Percentiles rank a stretch among this genome's conserved stretches.
phyloP scores from a whole-genome alignment of 2,329 filamentous ascomycete species.

The Neonectria magnoliae region DNA sequence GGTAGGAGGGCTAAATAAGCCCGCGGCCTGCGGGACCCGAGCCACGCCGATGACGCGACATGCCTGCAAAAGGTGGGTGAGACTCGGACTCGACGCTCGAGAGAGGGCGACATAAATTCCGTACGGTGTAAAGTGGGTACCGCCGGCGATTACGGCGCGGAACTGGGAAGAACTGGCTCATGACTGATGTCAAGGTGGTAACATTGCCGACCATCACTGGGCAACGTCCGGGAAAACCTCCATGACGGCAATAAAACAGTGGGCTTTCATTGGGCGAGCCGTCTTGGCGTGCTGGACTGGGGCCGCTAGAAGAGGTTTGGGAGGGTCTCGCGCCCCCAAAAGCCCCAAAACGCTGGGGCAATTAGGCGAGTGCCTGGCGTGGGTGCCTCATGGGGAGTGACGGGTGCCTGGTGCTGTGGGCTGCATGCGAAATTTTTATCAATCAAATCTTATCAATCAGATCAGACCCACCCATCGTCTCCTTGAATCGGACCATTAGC shows the following conservation, averaged over 20 bases:
- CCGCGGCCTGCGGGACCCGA: conserved; percentile 4
- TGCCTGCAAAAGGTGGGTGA: conserved; percentile 10
- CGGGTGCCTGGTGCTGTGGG: conserved; percentile 40
- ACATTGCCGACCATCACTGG: background rate
- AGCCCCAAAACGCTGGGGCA: conserved; percentile 9
- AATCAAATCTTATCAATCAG: conserved; percentile 62
- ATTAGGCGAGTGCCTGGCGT: conserved; percentile 30
- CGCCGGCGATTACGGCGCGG: conserved; percentile 23
- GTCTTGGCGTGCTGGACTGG: conserved; percentile 8
- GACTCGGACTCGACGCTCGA: background rate
- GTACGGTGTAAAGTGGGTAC: conserved; percentile 5
- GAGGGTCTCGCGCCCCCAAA: conserved; percentile 1
- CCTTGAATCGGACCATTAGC: conserved; percentile 49
- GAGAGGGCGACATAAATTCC: background rate
- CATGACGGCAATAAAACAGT: background rate
- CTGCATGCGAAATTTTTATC: conserved; percentile 49
- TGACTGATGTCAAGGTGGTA: conserved; percentile 2
- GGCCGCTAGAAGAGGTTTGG: conserved; percentile 13
- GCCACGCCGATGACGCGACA: background rate
- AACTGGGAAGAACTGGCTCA: background rate
- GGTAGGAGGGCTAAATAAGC: background rate
- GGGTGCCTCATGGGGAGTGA: conserved; percentile 15
- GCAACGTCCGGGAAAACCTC: background rate
- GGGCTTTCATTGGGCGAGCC: background rate
- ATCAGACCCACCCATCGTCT: conserved; percentile 49